phyloP scores from a whole-genome alignment of 371 early-diverging fungal species.

The Mucor velutinosus region DNA sequence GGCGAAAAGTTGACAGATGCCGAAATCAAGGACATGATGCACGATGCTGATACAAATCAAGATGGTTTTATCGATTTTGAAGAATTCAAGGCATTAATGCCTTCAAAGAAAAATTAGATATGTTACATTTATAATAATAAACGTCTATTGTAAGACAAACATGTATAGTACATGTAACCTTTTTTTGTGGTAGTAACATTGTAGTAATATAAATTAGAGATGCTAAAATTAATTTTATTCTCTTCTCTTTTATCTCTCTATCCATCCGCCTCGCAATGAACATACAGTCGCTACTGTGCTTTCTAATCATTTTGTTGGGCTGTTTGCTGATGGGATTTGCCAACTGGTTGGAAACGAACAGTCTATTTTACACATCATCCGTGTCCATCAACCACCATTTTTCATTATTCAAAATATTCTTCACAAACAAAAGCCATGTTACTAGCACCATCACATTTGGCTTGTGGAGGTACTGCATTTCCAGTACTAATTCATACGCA shows the following conservation, averaged over 20 bases:
- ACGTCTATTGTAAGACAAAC: not conserved
- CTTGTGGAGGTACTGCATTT: slow-evolving; percentile 18
- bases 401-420: slow-evolving; percentile 8
- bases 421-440: not conserved
- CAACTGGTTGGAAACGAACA: slow-evolving; percentile 22
- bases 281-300: not conserved
- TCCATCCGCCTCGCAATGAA: not conserved
- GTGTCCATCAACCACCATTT: slow-evolving; percentile 1
- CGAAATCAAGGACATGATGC: slow-evolving; percentile 84
- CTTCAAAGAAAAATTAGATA: not conserved
- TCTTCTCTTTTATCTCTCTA: not conserved
- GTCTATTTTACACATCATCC: not conserved
- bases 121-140: not conserved
- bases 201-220: not conserved
- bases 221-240: not conserved
- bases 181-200: slow-evolving; percentile 3
- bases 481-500: not conserved
- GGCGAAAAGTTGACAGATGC: slow-evolving; percentile 72
- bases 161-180: slow-evolving; percentile 7
- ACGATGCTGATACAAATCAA: slow-evolving; percentile 76
- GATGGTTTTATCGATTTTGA: slow-evolving; percentile 67
- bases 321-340: slow-evolving; percentile 10
- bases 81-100: slow-evolving; percentile 65
- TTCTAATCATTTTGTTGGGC: slow-evolving; percentile 2
- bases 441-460: slow-evolving; percentile 12